Percentiles rank a stretch among this genome's conserved stretches.
These are phyloP conservation scores for Leccinum ochraceum DNA, from an alignment of 768 basidiomycete species.

Conservation along the genomic window DNA sequence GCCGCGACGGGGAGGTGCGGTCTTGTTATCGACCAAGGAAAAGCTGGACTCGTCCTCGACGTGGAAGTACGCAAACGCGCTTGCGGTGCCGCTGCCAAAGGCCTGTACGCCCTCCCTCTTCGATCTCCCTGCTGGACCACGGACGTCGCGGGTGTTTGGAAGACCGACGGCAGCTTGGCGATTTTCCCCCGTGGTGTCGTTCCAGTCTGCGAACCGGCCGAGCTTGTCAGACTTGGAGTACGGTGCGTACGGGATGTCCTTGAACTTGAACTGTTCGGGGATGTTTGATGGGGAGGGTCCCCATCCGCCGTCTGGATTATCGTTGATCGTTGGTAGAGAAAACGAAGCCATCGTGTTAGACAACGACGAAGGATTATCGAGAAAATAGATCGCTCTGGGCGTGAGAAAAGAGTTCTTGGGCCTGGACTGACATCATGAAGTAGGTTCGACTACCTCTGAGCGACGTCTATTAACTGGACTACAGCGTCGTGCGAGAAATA, in stretches of 20 bases:
- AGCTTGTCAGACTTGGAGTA: constrained; percentile 99
- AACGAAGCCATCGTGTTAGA: constrained; percentile 67
- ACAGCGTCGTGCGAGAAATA: constrained; percentile 90
- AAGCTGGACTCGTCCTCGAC: constrained; percentile 98
- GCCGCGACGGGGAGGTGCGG: constrained; percentile 70
- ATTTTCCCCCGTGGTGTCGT: constrained; percentile 67
- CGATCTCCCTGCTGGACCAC: constrained; percentile 55
- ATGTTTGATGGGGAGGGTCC: constrained; percentile 81
- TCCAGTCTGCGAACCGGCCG: constrained; percentile 97
- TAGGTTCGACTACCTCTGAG: constrained; percentile 37
- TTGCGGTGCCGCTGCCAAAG: constrained; percentile 87
- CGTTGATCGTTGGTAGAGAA: constrained; percentile 82
- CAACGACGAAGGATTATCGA: constrained; percentile 16
- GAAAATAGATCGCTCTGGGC: constrained; percentile 16
- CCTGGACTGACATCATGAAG: constrained; percentile 70
- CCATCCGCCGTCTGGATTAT: constrained; percentile 94
- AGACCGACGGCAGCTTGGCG: constrained; percentile 56
- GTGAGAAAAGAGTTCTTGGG: constrained; percentile 25
- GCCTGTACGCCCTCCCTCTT: constrained; percentile 80
- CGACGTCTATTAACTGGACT: not conserved
- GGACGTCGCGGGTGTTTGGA: constrained; percentile 47
- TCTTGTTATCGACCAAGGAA: constrained; percentile 92
- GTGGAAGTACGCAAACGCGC: constrained; percentile 95
- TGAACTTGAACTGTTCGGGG: constrained; percentile 93
- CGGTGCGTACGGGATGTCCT: constrained; percentile 97